Base-by-base conservation (phyloP, 768 basidiomycete genomes). In the Xerocomus brunneocitrinus region DNA sequence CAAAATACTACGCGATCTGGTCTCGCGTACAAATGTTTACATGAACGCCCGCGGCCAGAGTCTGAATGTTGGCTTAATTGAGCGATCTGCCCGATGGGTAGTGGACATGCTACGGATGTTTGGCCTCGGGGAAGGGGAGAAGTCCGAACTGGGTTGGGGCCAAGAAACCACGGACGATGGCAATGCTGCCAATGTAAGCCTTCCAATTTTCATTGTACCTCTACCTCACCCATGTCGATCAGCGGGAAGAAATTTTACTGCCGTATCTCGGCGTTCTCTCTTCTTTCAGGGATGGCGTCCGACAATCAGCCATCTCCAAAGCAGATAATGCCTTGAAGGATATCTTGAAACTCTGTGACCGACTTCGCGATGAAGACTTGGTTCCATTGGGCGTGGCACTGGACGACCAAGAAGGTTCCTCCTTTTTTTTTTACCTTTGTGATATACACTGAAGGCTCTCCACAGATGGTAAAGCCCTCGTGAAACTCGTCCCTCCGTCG, bases 301-400 rank as follows among this genome's bases (percentile, higher is more conserved):
- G 97, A 38, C 78, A 78, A 53, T 65, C 93, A 36, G 94, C 95
- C 6, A 92, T 94, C 62, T 76, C 76, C 30, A 85, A 83, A 65
- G 75, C 76, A 19, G 82, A 85, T 9, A 71, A 76, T 19, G 79
- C 89, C 3, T 69, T 87, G 36, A 84, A 84, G 66, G 89, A 95
- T 56, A 89, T 98, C 57, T 74, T 99, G 44, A 78, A 82, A 22
- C 80, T 97, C 24, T 94, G 85, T 63, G 97, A 99, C 73, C 84
- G 82, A 58, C 79, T 99, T 55, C 83, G 97, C 14, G 95, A 98
- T 66, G 75, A 80, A 32, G 95, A 97, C 64, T 74, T 98, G 40
- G 86, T 95, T 40, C 87, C 93, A n/a, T 76, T 98, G 47, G 97
- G 97, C 8, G 91, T 99, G 6, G 94, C 94, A 8, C 75, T 99